Conservation (phyloP, 2,329 filamentous ascomycete species). For the Aureobasidium namibiae region DNA sequence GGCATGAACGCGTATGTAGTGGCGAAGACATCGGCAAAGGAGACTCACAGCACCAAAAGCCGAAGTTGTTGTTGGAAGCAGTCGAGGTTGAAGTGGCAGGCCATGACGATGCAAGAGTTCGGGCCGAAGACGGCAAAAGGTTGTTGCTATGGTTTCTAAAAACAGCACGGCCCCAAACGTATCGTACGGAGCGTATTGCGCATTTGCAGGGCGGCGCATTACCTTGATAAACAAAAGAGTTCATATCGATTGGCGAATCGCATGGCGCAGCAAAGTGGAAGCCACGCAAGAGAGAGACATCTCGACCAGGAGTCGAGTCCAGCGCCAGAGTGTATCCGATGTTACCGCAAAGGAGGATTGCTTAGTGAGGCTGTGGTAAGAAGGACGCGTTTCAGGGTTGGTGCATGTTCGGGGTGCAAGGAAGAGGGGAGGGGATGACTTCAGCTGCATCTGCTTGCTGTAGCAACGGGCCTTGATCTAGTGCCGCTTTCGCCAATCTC, state of each 20-base stretch:
- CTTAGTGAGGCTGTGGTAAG: slow-evolving; percentile 1
- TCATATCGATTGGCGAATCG: slow-evolving; percentile 8
- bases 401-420: background rate
- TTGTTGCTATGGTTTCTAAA: slow-evolving; percentile 10
- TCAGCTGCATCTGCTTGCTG: slow-evolving; percentile 4
- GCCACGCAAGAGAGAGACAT: background rate
- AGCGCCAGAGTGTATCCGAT: background rate
- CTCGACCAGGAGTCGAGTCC: background rate
- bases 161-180: background rate
- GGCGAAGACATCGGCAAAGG: background rate
- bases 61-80: background rate
- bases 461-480: slow-evolving; percentile 9
- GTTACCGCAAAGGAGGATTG: background rate
- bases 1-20: background rate
- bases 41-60: background rate
- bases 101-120: background rate
- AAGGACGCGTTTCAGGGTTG: slow-evolving; percentile 7
- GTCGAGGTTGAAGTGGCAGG: background rate
- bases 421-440: background rate
- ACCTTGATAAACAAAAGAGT: slow-evolving; percentile 2
- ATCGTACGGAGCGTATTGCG: background rate
- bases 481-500: slow-evolving; percentile 6
- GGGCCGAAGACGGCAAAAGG: background rate
- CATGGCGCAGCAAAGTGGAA: background rate
- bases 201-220: background rate